Conservation (phyloP, 345 rosid species). For the Bretschneidera sinensis region DNA sequence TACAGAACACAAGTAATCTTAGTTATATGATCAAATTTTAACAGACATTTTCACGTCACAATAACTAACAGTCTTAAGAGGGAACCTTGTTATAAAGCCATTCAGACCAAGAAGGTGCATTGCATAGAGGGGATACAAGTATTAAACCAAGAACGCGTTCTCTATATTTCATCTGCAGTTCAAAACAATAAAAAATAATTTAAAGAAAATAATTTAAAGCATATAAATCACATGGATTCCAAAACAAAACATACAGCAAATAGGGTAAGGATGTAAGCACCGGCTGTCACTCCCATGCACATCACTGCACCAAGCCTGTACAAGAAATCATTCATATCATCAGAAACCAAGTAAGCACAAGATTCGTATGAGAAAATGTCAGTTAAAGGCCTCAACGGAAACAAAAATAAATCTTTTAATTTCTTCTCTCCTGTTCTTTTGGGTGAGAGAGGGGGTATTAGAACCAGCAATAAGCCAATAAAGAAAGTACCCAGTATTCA, state of each 20-base stretch:
- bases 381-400: not conserved
- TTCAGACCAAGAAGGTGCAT: constrained; percentile 91
- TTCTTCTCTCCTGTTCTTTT: no score
- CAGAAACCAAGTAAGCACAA: constrained; percentile 13
- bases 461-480: not conserved
- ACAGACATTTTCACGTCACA: not conserved
- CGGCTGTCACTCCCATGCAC: constrained; percentile 97
- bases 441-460: not conserved
- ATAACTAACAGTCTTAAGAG: constrained; percentile 1
- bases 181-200: constrained; percentile 17
- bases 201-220: constrained; percentile 2
- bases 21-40: not conserved
- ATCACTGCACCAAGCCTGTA: constrained; percentile 82
- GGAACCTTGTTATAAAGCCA: constrained; percentile 80
- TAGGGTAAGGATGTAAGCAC: constrained; percentile 83
- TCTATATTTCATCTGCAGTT: constrained; percentile 79
- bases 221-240: not conserved
- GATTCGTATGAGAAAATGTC: not conserved
- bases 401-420: not conserved
- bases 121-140: constrained; percentile 88
- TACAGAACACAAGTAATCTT: constrained; percentile 18
- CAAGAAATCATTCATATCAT: constrained; percentile 8
- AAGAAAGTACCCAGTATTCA: not conserved
- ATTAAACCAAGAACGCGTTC: constrained; percentile 90
- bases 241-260: constrained; percentile 65